phyloP scores from a whole-genome alignment of 192 early-diverging fungal genomes.

The Dissophora globulifera region DNA sequence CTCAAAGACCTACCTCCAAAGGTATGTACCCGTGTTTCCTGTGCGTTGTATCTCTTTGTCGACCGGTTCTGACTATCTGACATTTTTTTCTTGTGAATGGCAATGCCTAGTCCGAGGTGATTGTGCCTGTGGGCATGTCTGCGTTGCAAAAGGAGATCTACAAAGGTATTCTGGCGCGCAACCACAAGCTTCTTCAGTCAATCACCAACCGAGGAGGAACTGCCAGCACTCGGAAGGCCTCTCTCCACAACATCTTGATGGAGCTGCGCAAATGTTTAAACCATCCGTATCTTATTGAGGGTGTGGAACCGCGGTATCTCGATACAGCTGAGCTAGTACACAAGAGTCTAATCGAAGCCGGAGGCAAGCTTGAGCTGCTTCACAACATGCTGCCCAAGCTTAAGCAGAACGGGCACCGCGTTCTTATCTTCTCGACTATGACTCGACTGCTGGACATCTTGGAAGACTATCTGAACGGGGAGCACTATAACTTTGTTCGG shows the following conservation, averaged over 20 bases:
- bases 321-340: constrained; percentile 53
- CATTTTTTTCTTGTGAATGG: too few species aligned
- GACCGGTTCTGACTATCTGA: too few species aligned
- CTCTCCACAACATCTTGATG: constrained; percentile 67
- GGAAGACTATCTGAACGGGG: constrained; percentile 72
- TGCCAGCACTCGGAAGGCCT: constrained; percentile 28
- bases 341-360: constrained; percentile 68
- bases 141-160: constrained; percentile 76
- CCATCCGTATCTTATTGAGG: constrained; percentile 75
- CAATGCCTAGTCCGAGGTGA: constrained; percentile 65
- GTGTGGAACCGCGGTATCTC: constrained; percentile 60
- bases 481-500: constrained; percentile 63
- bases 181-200: constrained; percentile 57
- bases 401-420: constrained; percentile 65
- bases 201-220: constrained; percentile 58
- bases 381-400: constrained; percentile 75
- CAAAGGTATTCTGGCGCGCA: constrained; percentile 67
- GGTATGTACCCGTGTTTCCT: constrained; percentile 24
- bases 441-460: constrained; percentile 85
- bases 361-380: constrained; percentile 73
- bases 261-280: constrained; percentile 74
- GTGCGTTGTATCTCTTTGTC: too few species aligned
- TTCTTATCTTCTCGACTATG: constrained; percentile 90
- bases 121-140: constrained; percentile 78
- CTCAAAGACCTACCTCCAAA: constrained; percentile 71